Percentiles rank a stretch among this genome's conserved stretches.
Conservation (phyloP, 2,329 filamentous ascomycete species). For the Aspergillus ibericus region DNA sequence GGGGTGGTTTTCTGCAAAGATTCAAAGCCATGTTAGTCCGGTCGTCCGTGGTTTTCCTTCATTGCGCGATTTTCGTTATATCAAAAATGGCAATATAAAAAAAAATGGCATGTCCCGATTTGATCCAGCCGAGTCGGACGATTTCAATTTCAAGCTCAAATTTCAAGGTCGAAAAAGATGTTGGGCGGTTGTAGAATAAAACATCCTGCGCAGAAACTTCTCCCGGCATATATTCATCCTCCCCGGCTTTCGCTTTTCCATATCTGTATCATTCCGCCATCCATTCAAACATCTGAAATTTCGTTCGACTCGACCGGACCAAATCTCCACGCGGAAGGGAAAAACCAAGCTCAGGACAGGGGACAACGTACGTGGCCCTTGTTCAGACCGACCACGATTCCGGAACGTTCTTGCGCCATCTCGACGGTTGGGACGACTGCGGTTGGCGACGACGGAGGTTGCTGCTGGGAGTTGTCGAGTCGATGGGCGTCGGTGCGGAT, state of each 20-base stretch:
- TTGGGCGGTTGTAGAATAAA: not conserved
- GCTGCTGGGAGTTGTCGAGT: conserved; percentile 30
- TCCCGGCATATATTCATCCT: not conserved
- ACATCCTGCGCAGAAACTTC: not conserved
- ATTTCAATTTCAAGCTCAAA: not conserved
- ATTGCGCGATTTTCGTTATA: not conserved
- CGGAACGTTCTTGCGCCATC: conserved; percentile 54
- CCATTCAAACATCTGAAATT: not conserved
- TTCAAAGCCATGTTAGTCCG: conserved; percentile 43
- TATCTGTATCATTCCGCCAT: not conserved
- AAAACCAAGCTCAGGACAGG: conserved; percentile 5
- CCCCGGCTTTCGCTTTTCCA: not conserved
- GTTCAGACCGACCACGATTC: conserved; percentile 63
- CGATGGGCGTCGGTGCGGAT: conserved; percentile 27
- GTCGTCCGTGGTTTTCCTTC: not conserved
- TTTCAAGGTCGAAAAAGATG: not conserved
- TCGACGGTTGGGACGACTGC: conserved; percentile 40
- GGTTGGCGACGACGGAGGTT: conserved; percentile 35
- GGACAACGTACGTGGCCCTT: conserved; percentile 63
- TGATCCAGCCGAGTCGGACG: conserved; percentile 7
- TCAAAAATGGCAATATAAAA: not conserved
- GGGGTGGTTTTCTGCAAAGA: conserved; percentile 74
- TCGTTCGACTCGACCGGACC: conserved; percentile 19
- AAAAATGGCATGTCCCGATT: not conserved
- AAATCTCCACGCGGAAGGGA: conserved; percentile 12